Percentiles rank a stretch among this genome's conserved stretches.
Evolutionary conservation across 768 basidiomycete genomes (phyloP).

Genomic region (Gloeophyllum trabeum): DNA sequence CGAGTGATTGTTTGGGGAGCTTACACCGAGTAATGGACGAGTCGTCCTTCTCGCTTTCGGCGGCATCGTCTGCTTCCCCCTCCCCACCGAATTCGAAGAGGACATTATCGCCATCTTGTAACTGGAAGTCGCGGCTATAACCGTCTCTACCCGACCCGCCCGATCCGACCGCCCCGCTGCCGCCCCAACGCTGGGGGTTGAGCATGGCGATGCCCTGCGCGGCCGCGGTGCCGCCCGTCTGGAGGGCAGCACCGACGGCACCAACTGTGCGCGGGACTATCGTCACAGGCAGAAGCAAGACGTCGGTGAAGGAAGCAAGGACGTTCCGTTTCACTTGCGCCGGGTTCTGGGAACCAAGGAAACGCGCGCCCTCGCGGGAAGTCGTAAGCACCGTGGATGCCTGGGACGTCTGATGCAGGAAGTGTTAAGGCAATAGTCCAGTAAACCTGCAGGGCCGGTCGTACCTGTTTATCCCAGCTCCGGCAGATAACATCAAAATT

Average conservation of each 20-base stretch:
- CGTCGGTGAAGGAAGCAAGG: slow-evolving; percentile 81
- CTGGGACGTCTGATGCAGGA: slow-evolving; percentile 12
- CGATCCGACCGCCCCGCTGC: slow-evolving; percentile 15
- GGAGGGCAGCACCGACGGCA: slow-evolving; percentile 54
- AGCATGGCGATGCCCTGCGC: slow-evolving; percentile 83
- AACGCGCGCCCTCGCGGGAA: slow-evolving; percentile 38
- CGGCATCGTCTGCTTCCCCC: slow-evolving; percentile 3
- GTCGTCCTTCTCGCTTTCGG: slow-evolving; percentile 2
- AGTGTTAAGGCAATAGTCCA: slow-evolving; percentile 1
- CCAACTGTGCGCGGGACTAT: slow-evolving; percentile 74
- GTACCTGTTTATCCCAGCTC: slow-evolving; percentile 70
- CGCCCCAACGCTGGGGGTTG: slow-evolving; percentile 81
- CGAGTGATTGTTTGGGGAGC: background rate
- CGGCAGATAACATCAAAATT: slow-evolving; percentile 66
- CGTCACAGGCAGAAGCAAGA: slow-evolving; percentile 87
- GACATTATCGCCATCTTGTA: background rate
- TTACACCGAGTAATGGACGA: background rate
- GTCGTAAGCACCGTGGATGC: slow-evolving; percentile 6
- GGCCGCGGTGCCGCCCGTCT: slow-evolving; percentile 65
- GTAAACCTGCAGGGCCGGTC: slow-evolving; percentile 7
- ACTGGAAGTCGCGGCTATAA: slow-evolving; percentile 5
- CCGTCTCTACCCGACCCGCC: slow-evolving; percentile 8
- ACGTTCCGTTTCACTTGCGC: slow-evolving; percentile 89
- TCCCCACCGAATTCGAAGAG: slow-evolving; percentile 7
- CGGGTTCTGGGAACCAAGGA: slow-evolving; percentile 79